Percentiles rank a stretch among this genome's conserved stretches.
Evolutionary conservation across 345 rosid genomes (phyloP).

Genomic region (Draba incana): DNA sequence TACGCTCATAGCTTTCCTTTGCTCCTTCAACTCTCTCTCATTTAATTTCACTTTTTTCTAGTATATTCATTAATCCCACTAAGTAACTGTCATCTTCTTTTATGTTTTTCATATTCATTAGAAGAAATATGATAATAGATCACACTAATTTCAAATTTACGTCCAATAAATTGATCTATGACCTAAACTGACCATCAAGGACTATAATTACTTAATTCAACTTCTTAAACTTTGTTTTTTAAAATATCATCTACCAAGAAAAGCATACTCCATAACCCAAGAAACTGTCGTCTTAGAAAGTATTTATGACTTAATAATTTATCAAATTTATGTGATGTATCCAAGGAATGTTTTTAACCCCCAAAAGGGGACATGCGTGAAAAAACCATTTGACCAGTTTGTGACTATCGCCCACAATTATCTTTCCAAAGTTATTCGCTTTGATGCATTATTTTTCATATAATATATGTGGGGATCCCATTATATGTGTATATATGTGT

Average conservation of each 20-base stretch:
- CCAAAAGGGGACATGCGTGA: slow-evolving; percentile 41
- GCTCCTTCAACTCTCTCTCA: not conserved
- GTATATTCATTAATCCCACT: not conserved
- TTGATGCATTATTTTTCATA: slow-evolving; percentile 34
- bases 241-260: slow-evolving; percentile 30
- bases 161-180: not conserved
- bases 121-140: not conserved
- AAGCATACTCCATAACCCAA: slow-evolving; percentile 41
- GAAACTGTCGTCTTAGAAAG: slow-evolving; percentile 34
- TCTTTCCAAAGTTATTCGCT: slow-evolving; percentile 20
- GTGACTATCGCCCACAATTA: slow-evolving; percentile 42
- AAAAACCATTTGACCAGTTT: slow-evolving; percentile 37
- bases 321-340: slow-evolving; percentile 36
- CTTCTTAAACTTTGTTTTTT: not conserved
- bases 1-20: slow-evolving; percentile 28
- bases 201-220: not conserved
- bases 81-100: not conserved
- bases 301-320: slow-evolving; percentile 39
- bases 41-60: slow-evolving; percentile 10
- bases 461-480: too few species aligned
- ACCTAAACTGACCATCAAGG: slow-evolving; percentile 13
- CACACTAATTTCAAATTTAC: not conserved
- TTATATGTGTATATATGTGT: not conserved
- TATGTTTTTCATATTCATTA: not conserved
- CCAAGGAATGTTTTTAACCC: slow-evolving; percentile 46